A percentile compares a stretch with the other conserved stretches of the same genome.
These are phyloP conservation scores for Rhododendron ferrugineum DNA, from an alignment of 148 eudicot genomes.

Conservation along the genomic window DNA sequence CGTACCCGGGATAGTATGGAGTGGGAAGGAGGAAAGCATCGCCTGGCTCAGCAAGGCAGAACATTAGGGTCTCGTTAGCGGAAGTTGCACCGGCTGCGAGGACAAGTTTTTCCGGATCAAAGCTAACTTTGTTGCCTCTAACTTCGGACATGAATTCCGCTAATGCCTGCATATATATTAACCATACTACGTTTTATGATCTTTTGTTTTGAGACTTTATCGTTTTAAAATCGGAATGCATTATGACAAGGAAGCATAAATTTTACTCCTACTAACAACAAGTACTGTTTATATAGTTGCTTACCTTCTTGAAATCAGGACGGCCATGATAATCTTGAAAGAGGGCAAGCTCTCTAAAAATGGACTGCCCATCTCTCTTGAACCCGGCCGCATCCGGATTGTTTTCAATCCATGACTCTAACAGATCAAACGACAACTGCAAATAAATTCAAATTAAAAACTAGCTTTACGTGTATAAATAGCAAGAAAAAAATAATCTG, in stretches of 20 bases:
- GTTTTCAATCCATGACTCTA: slow-evolving; percentile 53
- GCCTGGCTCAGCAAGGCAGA: slow-evolving; percentile 71
- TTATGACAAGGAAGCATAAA: not conserved
- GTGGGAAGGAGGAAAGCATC: slow-evolving; percentile 78
- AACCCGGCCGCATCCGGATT: slow-evolving; percentile 59
- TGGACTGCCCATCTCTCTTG: slow-evolving; percentile 40
- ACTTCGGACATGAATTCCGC: slow-evolving; percentile 62
- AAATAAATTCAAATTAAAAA: not conserved
- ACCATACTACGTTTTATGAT: too few relatives aligned
- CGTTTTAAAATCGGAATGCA: not conserved
- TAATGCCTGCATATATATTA: slow-evolving; percentile 44
- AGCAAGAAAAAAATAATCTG: not conserved
- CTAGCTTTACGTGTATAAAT: not conserved
- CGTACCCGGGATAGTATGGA: slow-evolving; percentile 80
- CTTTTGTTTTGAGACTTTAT: too few relatives aligned
- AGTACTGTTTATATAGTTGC: not conserved
- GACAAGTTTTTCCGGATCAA: slow-evolving; percentile 60
- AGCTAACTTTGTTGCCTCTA: slow-evolving; percentile 50
- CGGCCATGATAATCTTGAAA: slow-evolving; percentile 85
- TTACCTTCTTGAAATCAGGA: slow-evolving; percentile 59
- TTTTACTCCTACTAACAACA: not conserved
- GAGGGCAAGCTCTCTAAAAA: slow-evolving; percentile 66
- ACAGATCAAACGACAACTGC: slow-evolving; percentile 66
- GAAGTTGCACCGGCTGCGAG: slow-evolving; percentile 85
- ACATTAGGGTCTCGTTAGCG: slow-evolving; percentile 73